Evolutionary conservation across 345 rosid genomes (phyloP), one percentile per base, ranked within the genome.

Genomic region (Brassica nigra): DNA sequence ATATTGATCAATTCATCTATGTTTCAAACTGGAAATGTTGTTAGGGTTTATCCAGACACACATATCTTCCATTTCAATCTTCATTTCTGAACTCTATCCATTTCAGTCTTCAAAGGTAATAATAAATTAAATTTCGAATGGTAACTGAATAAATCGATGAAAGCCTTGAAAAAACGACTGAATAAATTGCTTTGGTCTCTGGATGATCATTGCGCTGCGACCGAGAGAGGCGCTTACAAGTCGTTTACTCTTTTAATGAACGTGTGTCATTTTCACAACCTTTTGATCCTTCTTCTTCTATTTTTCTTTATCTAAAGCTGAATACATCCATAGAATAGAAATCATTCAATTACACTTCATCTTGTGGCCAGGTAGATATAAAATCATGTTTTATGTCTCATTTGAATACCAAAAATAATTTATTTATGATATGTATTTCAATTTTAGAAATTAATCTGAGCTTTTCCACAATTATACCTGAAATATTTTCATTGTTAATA

Each of bases 261-360:
- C 44, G 69, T 79, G 55, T 27, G 82, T 79, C 82, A 62, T 79
- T 79, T 79, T 79, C 82, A 74, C 29, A 61, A 79, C 59, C 78
- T 79, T 79, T 61, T 59, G 31, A 62, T 79, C 69, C 47, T 37
- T 18, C 54, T 33, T 65, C 64, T 72, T 72, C 54, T 47, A 44
- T 66, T 55, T 16, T 54, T 39, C 7, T 10, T 42, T 10, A 42
- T 42, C 49, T 66, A 44, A 66, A 71, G 64, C 57, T 73, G 28
- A 58, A 74, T 63, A 73, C 62, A 44, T 10, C 23, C 31, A 23
- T 23, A 23, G 27, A 23, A 23, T 23, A 23, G 27, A 23, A 23
- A 23, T 23, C 27, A 23, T 23, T 23, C 27, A 23, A 23, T 23
- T 23, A 23, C 27, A 23, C 27, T 23, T 23, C 27, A 23, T 23